These are phyloP conservation scores for Choanephora cucurbitarum DNA, from an alignment of 371 early-diverging fungal species.

Conservation along the genomic window DNA sequence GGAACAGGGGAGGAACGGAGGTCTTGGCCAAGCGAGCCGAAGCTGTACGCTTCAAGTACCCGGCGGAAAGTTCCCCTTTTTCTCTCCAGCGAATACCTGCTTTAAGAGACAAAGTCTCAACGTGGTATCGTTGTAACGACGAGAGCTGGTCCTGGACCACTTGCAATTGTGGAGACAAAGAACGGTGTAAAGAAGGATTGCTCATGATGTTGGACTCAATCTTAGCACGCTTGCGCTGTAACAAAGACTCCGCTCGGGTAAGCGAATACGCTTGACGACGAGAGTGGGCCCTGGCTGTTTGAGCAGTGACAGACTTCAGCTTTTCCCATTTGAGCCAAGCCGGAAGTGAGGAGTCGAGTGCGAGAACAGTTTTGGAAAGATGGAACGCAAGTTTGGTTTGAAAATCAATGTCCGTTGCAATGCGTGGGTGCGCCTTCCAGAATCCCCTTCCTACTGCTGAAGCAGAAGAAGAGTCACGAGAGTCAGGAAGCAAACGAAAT, in stretches of 20 bases:
- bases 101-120: background rate
- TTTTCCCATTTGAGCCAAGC: too few relatives aligned
- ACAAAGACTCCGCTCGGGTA: background rate
- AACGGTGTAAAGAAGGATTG: constrained; percentile 7
- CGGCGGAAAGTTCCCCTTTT: constrained; percentile 6
- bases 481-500: too few relatives aligned
- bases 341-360: too few relatives aligned
- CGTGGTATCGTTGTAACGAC: constrained; percentile 1
- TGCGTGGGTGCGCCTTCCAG: background rate
- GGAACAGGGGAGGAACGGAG: background rate
- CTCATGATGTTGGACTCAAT: constrained; percentile 9
- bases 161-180: background rate
- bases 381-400: too few relatives aligned
- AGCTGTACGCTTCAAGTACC: constrained; percentile 5
- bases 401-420: too few relatives aligned
- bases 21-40: background rate
- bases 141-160: background rate
- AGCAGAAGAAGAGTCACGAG: background rate
- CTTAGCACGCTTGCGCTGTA: constrained; percentile 1
- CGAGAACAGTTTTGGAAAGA: too few relatives aligned
- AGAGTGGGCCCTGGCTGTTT: too few relatives aligned
- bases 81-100: constrained; percentile 5
- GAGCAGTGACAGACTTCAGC: too few relatives aligned
- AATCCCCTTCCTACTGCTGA: background rate
- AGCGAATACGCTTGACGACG: background rate